These are phyloP conservation scores for Sporisorium reilianum DNA, from an alignment of 1,284 basidiomycete genomes.

Conservation along the genomic window DNA sequence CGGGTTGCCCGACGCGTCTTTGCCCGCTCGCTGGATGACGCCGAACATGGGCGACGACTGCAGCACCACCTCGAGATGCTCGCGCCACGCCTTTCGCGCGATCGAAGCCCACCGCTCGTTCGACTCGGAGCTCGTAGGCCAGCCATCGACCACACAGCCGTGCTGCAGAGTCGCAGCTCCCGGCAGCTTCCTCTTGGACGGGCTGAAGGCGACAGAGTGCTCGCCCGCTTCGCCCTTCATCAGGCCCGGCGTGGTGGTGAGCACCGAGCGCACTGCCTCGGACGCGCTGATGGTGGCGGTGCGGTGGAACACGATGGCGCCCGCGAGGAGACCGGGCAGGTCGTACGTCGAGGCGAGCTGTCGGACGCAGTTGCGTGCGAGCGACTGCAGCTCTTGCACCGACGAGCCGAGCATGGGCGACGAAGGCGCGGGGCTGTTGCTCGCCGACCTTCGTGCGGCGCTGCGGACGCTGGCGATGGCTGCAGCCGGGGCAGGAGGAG, in stretches of 20 bases:
- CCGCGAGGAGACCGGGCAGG: slow-evolving; percentile 64
- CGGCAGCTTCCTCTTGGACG: slow-evolving; percentile 48
- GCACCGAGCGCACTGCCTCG: slow-evolving; percentile 64
- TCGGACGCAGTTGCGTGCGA: slow-evolving; percentile 49
- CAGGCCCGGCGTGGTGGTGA: slow-evolving; percentile 61
- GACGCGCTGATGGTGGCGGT: slow-evolving; percentile 67
- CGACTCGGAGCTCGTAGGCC: slow-evolving; percentile 33
- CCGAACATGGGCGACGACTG: slow-evolving; percentile 63
- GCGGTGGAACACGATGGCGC: slow-evolving; percentile 67
- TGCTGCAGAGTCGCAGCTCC: slow-evolving; percentile 34
- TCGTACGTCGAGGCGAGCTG: slow-evolving; percentile 65
- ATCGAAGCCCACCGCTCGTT: slow-evolving; percentile 49
- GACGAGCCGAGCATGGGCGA: slow-evolving; percentile 37
- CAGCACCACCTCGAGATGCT: slow-evolving; percentile 62
- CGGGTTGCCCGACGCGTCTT: slow-evolving; percentile 64
- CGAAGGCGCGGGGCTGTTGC: slow-evolving; percentile 47
- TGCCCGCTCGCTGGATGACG: slow-evolving; percentile 66
- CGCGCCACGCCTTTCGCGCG: slow-evolving; percentile 64
- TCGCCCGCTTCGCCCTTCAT: slow-evolving; percentile 64
- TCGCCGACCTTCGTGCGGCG: slow-evolving; percentile 38
- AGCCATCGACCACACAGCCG: slow-evolving; percentile 52
- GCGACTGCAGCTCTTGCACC: slow-evolving; percentile 41
- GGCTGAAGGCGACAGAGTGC: slow-evolving; percentile 48
- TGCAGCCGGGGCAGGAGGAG: slow-evolving; percentile 46
- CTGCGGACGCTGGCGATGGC: slow-evolving; percentile 24